Base-by-base conservation (phyloP, 306 rosid species). In the Malus asiatica region DNA sequence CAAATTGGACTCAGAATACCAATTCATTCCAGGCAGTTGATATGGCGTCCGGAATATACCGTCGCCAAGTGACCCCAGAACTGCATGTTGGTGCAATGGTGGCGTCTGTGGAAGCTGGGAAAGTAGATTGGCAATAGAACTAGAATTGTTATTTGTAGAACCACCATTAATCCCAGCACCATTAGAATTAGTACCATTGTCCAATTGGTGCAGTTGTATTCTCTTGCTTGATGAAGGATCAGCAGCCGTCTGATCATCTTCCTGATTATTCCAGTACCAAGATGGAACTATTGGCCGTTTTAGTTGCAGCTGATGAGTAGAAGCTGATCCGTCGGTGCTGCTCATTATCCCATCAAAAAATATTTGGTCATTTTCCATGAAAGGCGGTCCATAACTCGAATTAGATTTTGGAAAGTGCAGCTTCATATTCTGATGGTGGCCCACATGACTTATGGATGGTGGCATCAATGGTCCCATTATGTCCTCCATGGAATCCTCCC, bases 51-150 rank as follows among this genome's bases (percentile, higher is more conserved):
- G 79, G 64, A 82, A 79, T 5, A 86, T 32, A 9, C 89, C 86
- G 22, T 88, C 90, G 5, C 66, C 77, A 14, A 83, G n/a, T 35
- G 89, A 62, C 15, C 89, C 96, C 74, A 89, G 75, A 82, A 86
- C 82, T 81, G 87, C 73, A 38, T 89, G 95, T 73, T 84, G 93
- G 78, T 88, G 91, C 84, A 88, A 78, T 57, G 92, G 77, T 14
- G 96, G 81, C 10, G 82, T 87, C 70, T 83, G 91, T 22, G 97
- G 98, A 22, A 93, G 84, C n/a, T 94, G 93, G 58, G 87, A 81
- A 66, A 91, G 91, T 65, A 94, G 81, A 73, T 87, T 70, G 2
- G 93, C 87, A 52, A 90, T 76, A 18, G 93, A 88, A 52, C 52
- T 79, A 69, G 86, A 59, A 35, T 69, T 59, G 76, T 77, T 83